Evolutionary conservation across 495 filamentous ascomycete species (phyloP).

Genomic region (Penicillium lividum): DNA sequence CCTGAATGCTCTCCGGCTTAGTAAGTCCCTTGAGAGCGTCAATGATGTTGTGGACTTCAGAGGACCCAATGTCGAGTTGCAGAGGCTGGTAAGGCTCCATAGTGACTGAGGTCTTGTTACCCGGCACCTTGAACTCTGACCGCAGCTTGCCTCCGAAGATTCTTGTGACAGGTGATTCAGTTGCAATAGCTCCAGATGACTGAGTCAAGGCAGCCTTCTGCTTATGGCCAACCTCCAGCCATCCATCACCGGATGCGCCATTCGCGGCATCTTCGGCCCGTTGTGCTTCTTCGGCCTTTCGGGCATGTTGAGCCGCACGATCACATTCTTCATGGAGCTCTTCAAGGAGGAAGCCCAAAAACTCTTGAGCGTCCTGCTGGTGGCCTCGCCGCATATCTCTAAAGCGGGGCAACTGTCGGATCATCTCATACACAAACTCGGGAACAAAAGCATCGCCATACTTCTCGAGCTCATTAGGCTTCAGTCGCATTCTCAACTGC

Average conservation of each 20-base stretch:
- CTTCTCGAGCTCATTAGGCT: conserved; percentile 80
- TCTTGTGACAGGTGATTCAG: conserved; percentile 82
- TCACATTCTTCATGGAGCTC: conserved; percentile 91
- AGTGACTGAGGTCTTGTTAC: conserved; percentile 86
- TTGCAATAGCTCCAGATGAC: conserved; percentile 72
- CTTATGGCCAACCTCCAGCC: conserved; percentile 92
- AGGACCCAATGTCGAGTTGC: conserved; percentile 88
- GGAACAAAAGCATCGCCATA: conserved; percentile 91
- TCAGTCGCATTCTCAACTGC: conserved; percentile 69
- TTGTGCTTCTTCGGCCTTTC: conserved; percentile 42
- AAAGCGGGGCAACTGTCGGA: conserved; percentile 82
- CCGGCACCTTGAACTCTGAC: conserved; percentile 84
- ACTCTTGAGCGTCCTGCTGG: conserved; percentile 98
- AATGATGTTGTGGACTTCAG: conserved; percentile 82
- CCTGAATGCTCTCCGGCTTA: conserved; percentile 77
- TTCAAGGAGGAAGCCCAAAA: conserved; percentile 90
- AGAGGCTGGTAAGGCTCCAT: conserved; percentile 91
- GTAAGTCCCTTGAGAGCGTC: conserved; percentile 88
- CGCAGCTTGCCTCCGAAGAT: conserved; percentile 93
- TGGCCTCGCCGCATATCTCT: conserved; percentile 91
- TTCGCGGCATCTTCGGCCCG: conserved; percentile 43
- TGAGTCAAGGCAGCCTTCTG: conserved; percentile 86
- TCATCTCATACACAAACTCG: conserved; percentile 93
- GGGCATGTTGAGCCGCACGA: conserved; percentile 64
- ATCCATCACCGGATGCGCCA: conserved; percentile 55